Evolutionary conservation across 129 eudicot genomes (phyloP).

Genomic region (Helianthus annuus): DNA sequence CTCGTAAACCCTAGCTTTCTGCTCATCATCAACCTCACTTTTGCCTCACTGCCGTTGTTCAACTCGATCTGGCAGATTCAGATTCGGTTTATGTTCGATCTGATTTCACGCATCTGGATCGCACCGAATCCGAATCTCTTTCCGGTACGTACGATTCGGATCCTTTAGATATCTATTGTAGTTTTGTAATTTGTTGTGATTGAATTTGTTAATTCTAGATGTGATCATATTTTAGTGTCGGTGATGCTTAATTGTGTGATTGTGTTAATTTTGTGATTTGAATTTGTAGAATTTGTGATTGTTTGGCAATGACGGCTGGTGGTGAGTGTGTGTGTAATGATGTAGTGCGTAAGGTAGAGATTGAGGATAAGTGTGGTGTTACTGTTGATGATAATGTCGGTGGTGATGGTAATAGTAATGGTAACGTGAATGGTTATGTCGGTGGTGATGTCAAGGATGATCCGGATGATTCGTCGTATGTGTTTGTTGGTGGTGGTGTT

Average conservation of each 20-base stretch:
- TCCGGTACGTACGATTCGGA: constrained; percentile 37
- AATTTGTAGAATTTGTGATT: constrained; percentile 37
- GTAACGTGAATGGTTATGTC: constrained; percentile 32
- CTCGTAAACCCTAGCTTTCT: constrained; percentile 28
- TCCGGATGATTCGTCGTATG: constrained; percentile 42
- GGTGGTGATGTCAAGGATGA: constrained; percentile 40
- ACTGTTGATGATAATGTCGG: constrained; percentile 36
- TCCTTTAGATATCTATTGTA: constrained; percentile 11
- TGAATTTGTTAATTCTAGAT: not conserved
- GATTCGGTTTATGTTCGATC: constrained; percentile 41
- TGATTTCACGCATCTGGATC: constrained; percentile 40
- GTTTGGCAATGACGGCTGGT: constrained; percentile 47
- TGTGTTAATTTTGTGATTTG: not conserved
- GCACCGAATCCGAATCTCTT: constrained; percentile 33
- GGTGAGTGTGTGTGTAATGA: constrained; percentile 38
- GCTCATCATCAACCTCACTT: not conserved
- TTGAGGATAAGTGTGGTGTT: constrained; percentile 37
- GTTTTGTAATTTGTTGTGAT: constrained; percentile 16
- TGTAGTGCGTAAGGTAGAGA: constrained; percentile 34
- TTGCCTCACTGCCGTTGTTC: constrained; percentile 12
- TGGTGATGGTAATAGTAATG: not conserved
- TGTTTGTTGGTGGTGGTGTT: constrained; percentile 37
- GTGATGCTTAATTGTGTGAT: constrained; percentile 9
- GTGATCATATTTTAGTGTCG: constrained; percentile 9
- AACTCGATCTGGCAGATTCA: constrained; percentile 38